These are phyloP conservation scores for Hygrocybe coccinea DNA, from an alignment of 768 basidiomycete species.

Conservation along the genomic window DNA sequence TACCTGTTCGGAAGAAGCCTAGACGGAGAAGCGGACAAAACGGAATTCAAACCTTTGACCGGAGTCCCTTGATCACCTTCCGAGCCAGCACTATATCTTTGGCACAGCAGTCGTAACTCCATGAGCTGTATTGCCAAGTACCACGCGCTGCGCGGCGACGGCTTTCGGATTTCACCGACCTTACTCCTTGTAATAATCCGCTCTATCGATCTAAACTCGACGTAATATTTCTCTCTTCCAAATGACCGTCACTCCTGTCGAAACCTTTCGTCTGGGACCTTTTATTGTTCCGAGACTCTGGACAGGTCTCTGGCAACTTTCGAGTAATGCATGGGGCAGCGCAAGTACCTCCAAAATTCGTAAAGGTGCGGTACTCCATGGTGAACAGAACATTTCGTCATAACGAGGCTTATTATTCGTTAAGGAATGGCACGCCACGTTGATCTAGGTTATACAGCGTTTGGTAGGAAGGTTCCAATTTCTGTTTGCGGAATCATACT, in stretches of 20 bases:
- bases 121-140: no score
- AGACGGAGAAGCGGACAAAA: background rate
- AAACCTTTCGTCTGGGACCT: slow-evolving; percentile 55
- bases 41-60: slow-evolving; percentile 8
- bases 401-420: no score
- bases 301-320: slow-evolving; percentile 82
- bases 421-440: slow-evolving; percentile 56
- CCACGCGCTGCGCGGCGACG: no score
- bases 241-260: slow-evolving; percentile 16
- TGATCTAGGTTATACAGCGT: slow-evolving; percentile 58
- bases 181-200: background rate
- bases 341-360: slow-evolving; percentile 62
- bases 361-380: slow-evolving; percentile 24
- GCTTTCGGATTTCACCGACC: no score
- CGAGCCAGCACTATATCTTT: background rate
- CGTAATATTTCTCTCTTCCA: background rate
- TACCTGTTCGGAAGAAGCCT: background rate
- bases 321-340: slow-evolving; percentile 81
- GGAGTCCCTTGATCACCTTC: slow-evolving; percentile 5
- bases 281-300: slow-evolving; percentile 60
- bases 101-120: background rate
- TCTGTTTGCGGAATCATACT: background rate
- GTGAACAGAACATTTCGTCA: no score
- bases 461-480: slow-evolving; percentile 38
- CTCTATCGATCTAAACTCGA: no score